These are phyloP conservation scores for Madurella mycetomatis DNA, from an alignment of 2,329 filamentous ascomycete species.

Conservation along the genomic window DNA sequence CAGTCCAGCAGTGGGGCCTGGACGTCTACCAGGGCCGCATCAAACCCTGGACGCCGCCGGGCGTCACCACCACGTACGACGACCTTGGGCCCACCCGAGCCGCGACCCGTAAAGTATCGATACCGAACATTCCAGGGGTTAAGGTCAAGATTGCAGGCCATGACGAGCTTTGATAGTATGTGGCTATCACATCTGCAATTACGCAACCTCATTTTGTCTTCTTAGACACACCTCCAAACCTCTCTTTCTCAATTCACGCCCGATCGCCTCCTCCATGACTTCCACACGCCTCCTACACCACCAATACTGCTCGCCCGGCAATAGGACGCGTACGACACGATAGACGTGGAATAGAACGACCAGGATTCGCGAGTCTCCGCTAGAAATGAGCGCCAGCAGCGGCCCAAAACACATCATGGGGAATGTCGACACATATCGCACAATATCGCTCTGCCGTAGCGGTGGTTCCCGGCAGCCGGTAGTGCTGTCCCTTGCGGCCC, in stretches of 20 bases:
- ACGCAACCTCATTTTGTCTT: slow-evolving; percentile 6
- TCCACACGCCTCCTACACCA: slow-evolving; percentile 25
- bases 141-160: slow-evolving; percentile 25
- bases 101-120: slow-evolving; percentile 20
- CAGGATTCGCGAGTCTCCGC: slow-evolving; percentile 27
- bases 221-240: slow-evolving; percentile 24
- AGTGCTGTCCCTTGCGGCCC: background rate
- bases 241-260: slow-evolving; percentile 18
- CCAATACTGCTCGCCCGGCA: slow-evolving; percentile 23
- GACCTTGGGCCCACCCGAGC: slow-evolving; percentile 25
- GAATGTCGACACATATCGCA: slow-evolving; percentile 29
- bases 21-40: slow-evolving; percentile 36
- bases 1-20: slow-evolving; percentile 34
- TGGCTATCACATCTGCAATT: background rate
- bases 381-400: slow-evolving; percentile 23
- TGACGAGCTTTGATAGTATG: slow-evolving; percentile 12
- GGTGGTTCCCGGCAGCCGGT: background rate
- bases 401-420: slow-evolving; percentile 28
- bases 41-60: slow-evolving; percentile 33
- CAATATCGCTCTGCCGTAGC: slow-evolving; percentile 19
- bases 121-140: slow-evolving; percentile 20
- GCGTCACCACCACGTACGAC: slow-evolving; percentile 25
- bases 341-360: slow-evolving; percentile 29
- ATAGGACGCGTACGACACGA: slow-evolving; percentile 20
- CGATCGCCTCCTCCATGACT: slow-evolving; percentile 22